Conservation (phyloP, 805 yeast genomes). For the Scheffersomyces lignosus region DNA sequence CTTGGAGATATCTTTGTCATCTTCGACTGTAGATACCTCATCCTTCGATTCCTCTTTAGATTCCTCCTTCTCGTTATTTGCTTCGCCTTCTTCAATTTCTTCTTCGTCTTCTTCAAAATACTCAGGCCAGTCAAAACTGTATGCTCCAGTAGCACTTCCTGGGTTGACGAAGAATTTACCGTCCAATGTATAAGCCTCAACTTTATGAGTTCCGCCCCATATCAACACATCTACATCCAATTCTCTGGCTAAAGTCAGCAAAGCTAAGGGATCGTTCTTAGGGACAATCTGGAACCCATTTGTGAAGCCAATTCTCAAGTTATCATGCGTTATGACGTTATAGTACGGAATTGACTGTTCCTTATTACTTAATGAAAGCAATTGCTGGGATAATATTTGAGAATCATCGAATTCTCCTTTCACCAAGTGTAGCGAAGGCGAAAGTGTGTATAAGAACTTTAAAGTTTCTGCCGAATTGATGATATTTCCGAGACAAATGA, state of each 20-base stretch:
- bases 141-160: slow-evolving; percentile 95
- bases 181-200: slow-evolving; percentile 90
- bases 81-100: slow-evolving; percentile 26
- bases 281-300: slow-evolving; percentile 87
- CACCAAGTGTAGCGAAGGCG: slow-evolving; percentile 73
- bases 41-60: slow-evolving; percentile 21
- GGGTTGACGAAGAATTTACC: slow-evolving; percentile 95
- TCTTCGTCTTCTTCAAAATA: slow-evolving; percentile 49
- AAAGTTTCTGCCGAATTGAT: slow-evolving; percentile 65
- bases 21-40: slow-evolving; percentile 5
- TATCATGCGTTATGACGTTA: slow-evolving; percentile 65
- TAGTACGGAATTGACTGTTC: slow-evolving; percentile 52
- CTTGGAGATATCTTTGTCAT: slow-evolving; percentile 10
- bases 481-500: slow-evolving; percentile 81
- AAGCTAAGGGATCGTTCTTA: slow-evolving; percentile 79
- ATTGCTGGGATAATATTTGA: slow-evolving; percentile 33
- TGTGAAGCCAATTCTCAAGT: slow-evolving; percentile 77
- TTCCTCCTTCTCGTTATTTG: slow-evolving; percentile 27
- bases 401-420: slow-evolving; percentile 78
- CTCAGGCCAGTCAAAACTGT: slow-evolving; percentile 60
- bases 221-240: slow-evolving; percentile 87
- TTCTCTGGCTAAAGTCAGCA: slow-evolving; percentile 81
- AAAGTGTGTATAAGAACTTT: slow-evolving; percentile 62
- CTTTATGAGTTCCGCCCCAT: slow-evolving; percentile 92
- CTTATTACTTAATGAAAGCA: slow-evolving; percentile 15